Evolutionary conservation across 2,329 filamentous ascomycete genomes (phyloP), one percentile per base, ranked within the genome.

Genomic region (Cytospora piceae): DNA sequence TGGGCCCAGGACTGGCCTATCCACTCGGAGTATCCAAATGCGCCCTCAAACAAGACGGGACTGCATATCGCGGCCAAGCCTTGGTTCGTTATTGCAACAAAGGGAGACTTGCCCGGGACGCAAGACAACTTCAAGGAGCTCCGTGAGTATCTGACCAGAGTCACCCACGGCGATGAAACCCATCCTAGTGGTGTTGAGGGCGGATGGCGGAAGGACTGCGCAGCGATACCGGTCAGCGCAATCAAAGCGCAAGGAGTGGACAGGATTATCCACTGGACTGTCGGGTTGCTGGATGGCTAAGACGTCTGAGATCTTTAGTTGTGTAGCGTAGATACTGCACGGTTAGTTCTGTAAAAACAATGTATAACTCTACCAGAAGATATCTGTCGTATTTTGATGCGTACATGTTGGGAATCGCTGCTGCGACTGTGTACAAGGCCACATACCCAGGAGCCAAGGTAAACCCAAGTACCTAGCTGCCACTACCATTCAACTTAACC

Each of bases 41-140:
- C 70, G 1, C 70, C 72, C 7, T 69, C 68, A 15, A 69, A 58
- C 69, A 69, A 73, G 52, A 74, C 77, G 4, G 82, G 77, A n/a
- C 74, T 91, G n/a, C 87, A 90, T 51, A 96, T 98, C 70, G 91
- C 91, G n/a, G 87, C 86, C 39, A 99, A 99, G 79, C 94, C 95
- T 0, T 99, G 95, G 95, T 95, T 96, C 73, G 94, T 97, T 6
- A 88, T 97, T 53, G 94, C 92, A 1, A 97, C 94, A 24, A 98
- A 98, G 78, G 94, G 92, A 0, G 94, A 98, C 75, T 76, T 96
- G 63, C 86, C 89, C 4, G 85, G 85, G 3, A 96, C 95, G 2
- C 86, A 93, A 75, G 85, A 87, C 29, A 96, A 95, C 74, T 99
- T 92, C 75, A 78, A 77, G 42, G 77, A 80, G 60, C 79, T 99